Evolutionary conservation across 352 stramenopile genomes (phyloP), one percentile per base, ranked within the genome.

Genomic region (Globisporangium megalacanthum): DNA sequence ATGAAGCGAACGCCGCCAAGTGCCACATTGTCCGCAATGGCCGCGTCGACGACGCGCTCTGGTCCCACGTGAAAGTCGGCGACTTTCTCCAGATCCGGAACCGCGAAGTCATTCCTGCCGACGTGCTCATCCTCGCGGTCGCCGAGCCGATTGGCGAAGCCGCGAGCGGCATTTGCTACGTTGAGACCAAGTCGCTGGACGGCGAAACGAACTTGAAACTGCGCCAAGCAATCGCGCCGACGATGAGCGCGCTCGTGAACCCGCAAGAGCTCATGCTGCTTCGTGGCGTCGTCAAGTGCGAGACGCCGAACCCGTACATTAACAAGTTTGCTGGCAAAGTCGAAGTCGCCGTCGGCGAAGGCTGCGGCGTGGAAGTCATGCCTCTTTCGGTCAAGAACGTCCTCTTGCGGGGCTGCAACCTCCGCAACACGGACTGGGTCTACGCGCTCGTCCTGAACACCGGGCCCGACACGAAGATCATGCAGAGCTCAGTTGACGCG

Each of bases 131-230:
- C 41, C 68, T 97, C 20, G 66, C 71, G 0, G 82, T 91, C 4
- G 15, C 41, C 4, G 41, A 47, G 41, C 41, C 41, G 5, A n/a
- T 47, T 4, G 68, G 79, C 9, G 86, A 97, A 62, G 65, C 77
- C 1, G 75, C 77, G 3, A 70, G 56, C 13, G 65, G 83, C 25
- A 87, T 92, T 31, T 91, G 80, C 66, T 96, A 93, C 58, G 83
- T 95, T 8, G 83, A 96, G 68, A 97, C 89, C 49, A 89, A 88
- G 56, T 91, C 75, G 52, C 65, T 97, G 8, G 89, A 97, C 54
- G 89, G 89, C 13, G 89, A 97, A 49, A 97, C 89, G 9, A 97
- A 97, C 56, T 66, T 97, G 39, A 97, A 97, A 65, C 62, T 94
- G 36, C 82, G 88, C 20, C 73, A 92, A 22, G 80, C 80, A 0